These are phyloP conservation scores for Heterobasidion annosum DNA, from an alignment of 1,284 basidiomycete genomes.

Conservation along the genomic window DNA sequence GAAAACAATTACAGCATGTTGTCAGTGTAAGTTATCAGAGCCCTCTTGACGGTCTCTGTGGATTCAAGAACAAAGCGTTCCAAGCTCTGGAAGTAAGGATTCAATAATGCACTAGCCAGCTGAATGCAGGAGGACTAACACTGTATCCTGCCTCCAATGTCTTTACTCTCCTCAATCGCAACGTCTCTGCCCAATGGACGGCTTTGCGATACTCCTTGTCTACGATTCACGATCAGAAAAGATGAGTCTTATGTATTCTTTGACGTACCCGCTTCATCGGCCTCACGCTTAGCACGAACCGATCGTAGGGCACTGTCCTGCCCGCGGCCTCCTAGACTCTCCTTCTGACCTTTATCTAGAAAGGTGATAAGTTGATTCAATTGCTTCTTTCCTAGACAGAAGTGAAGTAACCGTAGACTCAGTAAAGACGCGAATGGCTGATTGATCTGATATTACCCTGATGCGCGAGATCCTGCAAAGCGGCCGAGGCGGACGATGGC, in stretches of 20 bases:
- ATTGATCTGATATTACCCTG: conserved; percentile 39
- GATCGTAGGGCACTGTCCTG: conserved; percentile 60
- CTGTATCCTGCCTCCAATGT: conserved; percentile 78
- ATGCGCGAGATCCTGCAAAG: conserved; percentile 70
- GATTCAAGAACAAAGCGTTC: conserved; percentile 76
- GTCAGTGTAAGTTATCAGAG: conserved; percentile 68
- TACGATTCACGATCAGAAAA: conserved; percentile 16
- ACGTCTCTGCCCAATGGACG: conserved; percentile 90
- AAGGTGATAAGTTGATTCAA: conserved; percentile 71
- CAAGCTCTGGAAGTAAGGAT: conserved; percentile 47
- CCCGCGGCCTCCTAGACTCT: conserved; percentile 38
- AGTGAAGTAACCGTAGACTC: conserved; percentile 4
- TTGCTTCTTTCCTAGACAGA: conserved; percentile 57
- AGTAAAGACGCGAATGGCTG: not conserved
- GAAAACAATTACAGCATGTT: conserved; percentile 53
- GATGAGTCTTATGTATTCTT: not conserved
- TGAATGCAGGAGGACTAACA: conserved; percentile 23
- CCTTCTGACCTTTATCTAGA: conserved; percentile 64
- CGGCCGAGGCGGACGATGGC: conserved; percentile 51
- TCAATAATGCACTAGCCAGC: not conserved
- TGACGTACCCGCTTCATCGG: conserved; percentile 78
- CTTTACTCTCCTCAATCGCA: conserved; percentile 76
- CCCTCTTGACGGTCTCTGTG: conserved; percentile 51
- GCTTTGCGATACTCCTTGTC: conserved; percentile 91
- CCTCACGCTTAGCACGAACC: conserved; percentile 80